phyloP scores from a whole-genome alignment of 129 eudicot genomes.

The Arctium minus region DNA sequence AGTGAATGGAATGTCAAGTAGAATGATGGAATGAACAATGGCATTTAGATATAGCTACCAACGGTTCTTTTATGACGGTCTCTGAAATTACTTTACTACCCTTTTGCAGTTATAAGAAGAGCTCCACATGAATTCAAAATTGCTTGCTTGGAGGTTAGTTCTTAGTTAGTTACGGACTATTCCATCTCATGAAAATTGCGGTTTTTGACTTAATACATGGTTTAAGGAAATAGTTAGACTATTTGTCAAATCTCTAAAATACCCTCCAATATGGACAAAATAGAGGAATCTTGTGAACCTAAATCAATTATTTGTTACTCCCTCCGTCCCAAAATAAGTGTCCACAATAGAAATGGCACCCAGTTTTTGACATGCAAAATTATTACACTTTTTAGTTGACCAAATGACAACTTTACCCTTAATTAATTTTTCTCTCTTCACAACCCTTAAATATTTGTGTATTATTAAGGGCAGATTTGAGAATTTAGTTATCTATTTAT shows the following conservation, averaged over 20 bases:
- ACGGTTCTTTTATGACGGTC: neutral
- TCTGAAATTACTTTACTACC: conserved; percentile 19
- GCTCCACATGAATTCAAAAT: conserved; percentile 99
- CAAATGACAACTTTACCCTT: too few relatives aligned
- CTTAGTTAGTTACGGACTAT: neutral
- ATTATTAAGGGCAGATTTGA: too few relatives aligned
- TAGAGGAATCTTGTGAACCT: neutral
- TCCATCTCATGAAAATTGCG: conserved; percentile 11
- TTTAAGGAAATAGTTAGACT: neutral
- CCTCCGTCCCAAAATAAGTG: too few relatives aligned
- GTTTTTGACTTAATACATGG: neutral
- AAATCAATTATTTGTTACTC: neutral
- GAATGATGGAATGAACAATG: neutral
- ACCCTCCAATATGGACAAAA: neutral
- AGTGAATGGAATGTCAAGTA: neutral
- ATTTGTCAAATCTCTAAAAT: conserved; percentile 1
- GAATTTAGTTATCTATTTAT: too few relatives aligned
- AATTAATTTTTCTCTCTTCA: too few relatives aligned
- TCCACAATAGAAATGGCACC: too few relatives aligned
- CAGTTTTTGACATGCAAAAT: too few relatives aligned
- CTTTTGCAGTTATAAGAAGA: conserved; percentile 89
- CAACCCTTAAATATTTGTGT: too few relatives aligned
- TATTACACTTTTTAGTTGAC: too few relatives aligned
- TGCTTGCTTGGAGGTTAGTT: conserved; percentile 89
- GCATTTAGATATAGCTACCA: neutral